These are phyloP conservation scores for Nemania serpens DNA, from an alignment of 2,329 filamentous ascomycete genomes.

Conservation along the genomic window DNA sequence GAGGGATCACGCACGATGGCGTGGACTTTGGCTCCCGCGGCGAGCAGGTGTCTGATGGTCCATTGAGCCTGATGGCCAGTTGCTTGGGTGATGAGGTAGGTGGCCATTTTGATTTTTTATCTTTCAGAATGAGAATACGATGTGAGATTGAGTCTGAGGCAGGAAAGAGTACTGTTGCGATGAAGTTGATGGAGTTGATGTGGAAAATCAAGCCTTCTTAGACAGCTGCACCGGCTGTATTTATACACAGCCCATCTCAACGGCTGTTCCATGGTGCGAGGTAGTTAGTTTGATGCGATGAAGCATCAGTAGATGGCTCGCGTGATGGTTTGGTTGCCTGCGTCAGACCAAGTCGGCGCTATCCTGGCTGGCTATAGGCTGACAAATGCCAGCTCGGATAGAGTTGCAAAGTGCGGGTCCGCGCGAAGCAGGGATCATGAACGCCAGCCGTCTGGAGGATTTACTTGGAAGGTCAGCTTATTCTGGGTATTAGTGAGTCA, in stretches of 20 bases:
- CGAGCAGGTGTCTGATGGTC: constrained; percentile 42
- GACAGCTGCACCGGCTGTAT: background rate
- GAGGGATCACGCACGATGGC: constrained; percentile 44
- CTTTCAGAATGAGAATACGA: background rate
- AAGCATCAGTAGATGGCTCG: too few species aligned
- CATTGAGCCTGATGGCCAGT: constrained; percentile 42
- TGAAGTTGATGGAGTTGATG: constrained; percentile 1
- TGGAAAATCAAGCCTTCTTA: background rate
- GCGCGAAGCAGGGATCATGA: background rate
- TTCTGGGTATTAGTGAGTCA: background rate
- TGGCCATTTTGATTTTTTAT: constrained; percentile 32
- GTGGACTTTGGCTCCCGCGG: constrained; percentile 43
- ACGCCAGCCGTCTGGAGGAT: background rate
- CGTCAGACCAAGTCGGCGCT: background rate
- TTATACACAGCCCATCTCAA: constrained; percentile 10
- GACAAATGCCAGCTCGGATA: constrained; percentile 23
- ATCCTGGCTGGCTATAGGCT: background rate
- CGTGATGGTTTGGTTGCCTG: background rate
- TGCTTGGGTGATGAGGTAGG: constrained; percentile 44
- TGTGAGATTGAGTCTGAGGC: background rate
- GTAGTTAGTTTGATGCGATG: too few species aligned
- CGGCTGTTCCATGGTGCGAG: background rate
- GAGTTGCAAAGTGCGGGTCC: constrained; percentile 31
- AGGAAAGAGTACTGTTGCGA: background rate
- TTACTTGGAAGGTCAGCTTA: too few species aligned